phyloP scores from a whole-genome alignment of 306 rosid genomes.

The Rosa lucieae region DNA sequence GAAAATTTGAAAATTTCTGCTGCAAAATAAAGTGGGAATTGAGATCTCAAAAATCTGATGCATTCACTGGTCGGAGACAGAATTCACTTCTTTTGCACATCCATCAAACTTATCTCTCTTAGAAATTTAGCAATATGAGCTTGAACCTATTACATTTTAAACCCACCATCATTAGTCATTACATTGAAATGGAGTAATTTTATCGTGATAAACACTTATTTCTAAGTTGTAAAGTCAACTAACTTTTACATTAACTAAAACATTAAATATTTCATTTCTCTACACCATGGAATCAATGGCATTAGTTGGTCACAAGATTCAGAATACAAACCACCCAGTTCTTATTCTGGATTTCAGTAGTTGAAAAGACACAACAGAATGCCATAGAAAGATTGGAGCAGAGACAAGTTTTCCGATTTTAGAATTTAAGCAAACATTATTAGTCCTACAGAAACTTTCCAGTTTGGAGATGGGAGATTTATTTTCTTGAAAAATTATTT shows the following conservation, averaged over 20 bases:
- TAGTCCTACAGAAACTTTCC: not conserved
- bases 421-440: not conserved
- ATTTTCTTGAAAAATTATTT: not conserved
- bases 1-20: conserved; percentile 11
- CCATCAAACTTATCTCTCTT: conserved; percentile 51
- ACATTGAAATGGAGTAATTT: conserved; percentile 8
- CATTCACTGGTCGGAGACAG: conserved; percentile 48
- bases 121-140: conserved; percentile 65
- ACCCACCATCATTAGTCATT: conserved; percentile 7
- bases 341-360: not conserved
- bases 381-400: not conserved
- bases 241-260: not conserved
- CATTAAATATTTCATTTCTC: not conserved
- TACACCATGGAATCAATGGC: not conserved
- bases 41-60: conserved; percentile 23
- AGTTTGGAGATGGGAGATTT: not conserved
- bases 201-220: conserved; percentile 2
- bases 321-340: not conserved
- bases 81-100: conserved; percentile 51
- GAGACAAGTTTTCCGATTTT: not conserved
- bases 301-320: not conserved
- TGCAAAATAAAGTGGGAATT: conserved; percentile 10
- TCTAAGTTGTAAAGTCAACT: not conserved
- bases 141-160: conserved; percentile 48
- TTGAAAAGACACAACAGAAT: not conserved